A percentile compares a stretch with the other conserved stretches of the same genome.
Evolutionary conservation across 2,329 filamentous ascomycete species (phyloP).

Genomic region (Penicillium sp.): DNA sequence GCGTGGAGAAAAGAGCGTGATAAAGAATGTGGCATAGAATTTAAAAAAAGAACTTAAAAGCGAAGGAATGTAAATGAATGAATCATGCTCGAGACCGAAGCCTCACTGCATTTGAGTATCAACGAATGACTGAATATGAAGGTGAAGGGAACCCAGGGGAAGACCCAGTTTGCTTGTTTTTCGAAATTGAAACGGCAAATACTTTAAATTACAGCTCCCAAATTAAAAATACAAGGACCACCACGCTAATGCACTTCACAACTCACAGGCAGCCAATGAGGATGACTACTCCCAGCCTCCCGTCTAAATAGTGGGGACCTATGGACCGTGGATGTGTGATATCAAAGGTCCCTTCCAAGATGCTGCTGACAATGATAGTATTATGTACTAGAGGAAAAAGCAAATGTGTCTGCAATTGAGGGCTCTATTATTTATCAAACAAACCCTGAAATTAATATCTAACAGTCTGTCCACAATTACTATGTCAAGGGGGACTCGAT

Average conservation of each 20-base stretch:
- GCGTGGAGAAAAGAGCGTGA: slow-evolving; percentile 19
- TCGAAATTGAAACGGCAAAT: not conserved
- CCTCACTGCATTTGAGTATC: slow-evolving; percentile 18
- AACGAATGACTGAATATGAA: slow-evolving; percentile 31
- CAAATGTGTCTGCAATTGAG: not conserved
- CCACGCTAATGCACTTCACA: slow-evolving; percentile 2
- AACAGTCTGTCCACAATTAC: not conserved
- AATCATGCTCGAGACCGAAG: slow-evolving; percentile 16
- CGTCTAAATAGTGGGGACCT: slow-evolving; percentile 3
- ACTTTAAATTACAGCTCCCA: slow-evolving; percentile 1
- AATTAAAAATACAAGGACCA: slow-evolving; percentile 4
- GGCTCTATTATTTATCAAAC: not conserved
- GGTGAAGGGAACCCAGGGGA: slow-evolving; percentile 2
- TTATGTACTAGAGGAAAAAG: not conserved
- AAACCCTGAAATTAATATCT: not conserved
- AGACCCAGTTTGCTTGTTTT: slow-evolving; percentile 3
- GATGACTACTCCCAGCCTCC: not conserved
- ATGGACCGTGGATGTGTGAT: not conserved
- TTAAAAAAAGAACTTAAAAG: slow-evolving; percentile 4
- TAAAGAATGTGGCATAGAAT: slow-evolving; percentile 16
- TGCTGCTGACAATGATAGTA: not conserved
- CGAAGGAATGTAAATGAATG: slow-evolving; percentile 18
- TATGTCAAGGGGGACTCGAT: slow-evolving; percentile 1
- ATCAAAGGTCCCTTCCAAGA: not conserved
- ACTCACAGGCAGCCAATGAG: slow-evolving; percentile 1